phyloP scores from a whole-genome alignment of 2,329 filamentous ascomycete genomes.

The Fusarium paranaense region DNA sequence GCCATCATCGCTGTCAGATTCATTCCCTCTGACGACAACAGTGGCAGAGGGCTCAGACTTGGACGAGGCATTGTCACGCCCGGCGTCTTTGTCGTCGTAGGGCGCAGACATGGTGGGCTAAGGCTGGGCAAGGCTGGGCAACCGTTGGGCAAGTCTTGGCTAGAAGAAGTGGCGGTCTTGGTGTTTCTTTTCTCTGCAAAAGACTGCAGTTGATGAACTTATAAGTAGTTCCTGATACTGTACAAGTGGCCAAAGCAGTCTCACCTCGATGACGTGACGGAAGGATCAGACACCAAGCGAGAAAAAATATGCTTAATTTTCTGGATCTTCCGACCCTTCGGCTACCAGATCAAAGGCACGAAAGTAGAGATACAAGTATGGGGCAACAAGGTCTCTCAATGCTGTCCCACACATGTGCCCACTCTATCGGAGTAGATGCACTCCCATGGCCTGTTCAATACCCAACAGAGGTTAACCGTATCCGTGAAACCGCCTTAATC shows the following conservation, averaged over 20 bases:
- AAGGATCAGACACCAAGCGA: background rate
- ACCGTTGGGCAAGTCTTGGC: background rate
- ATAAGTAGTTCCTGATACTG: background rate
- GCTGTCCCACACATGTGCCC: background rate
- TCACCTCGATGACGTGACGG: slow-evolving; percentile 20
- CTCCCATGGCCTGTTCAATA: background rate
- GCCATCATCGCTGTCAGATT: slow-evolving; percentile 33
- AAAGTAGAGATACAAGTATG: background rate
- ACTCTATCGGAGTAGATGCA: background rate
- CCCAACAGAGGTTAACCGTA: background rate
- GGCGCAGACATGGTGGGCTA: slow-evolving; percentile 8
- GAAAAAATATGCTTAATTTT: background rate
- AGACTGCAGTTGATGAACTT: background rate
- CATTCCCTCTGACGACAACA: slow-evolving; percentile 10
- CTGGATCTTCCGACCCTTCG: background rate
- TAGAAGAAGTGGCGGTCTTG: background rate
- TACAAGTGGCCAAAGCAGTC: background rate
- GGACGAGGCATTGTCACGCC: slow-evolving; percentile 14
- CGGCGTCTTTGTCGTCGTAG: background rate
- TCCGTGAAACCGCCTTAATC: background rate
- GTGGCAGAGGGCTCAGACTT: slow-evolving; percentile 6
- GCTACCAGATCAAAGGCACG: background rate
- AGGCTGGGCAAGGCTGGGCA: background rate
- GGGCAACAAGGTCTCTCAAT: background rate
- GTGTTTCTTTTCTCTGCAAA: background rate